These are phyloP conservation scores for Parastagonospora nodorum DNA, from an alignment of 2,329 filamentous ascomycete species.

Conservation along the genomic window DNA sequence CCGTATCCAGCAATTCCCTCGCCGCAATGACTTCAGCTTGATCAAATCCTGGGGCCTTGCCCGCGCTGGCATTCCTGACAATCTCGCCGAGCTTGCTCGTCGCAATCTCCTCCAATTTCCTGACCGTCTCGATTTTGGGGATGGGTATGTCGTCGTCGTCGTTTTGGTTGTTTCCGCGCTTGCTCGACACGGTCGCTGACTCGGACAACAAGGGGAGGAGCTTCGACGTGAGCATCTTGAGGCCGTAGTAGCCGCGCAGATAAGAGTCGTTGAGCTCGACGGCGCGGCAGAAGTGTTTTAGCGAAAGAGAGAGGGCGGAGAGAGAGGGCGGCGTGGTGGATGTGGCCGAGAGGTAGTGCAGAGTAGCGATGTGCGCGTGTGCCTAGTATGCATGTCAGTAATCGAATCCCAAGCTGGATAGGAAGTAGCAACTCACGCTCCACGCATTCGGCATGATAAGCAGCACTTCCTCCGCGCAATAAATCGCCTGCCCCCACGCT, in stretches of 20 bases:
- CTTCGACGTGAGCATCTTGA: conserved; percentile 71
- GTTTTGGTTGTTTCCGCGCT: conserved; percentile 29
- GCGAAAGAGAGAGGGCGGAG: conserved; percentile 66
- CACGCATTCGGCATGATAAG: conserved; percentile 88
- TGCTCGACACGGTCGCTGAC: conserved; percentile 27
- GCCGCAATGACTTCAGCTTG: conserved; percentile 73
- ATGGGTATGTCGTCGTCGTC: conserved; percentile 51
- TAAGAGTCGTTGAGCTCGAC: conserved; percentile 95
- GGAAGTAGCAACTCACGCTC: conserved; percentile 69
- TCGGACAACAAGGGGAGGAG: conserved; percentile 41
- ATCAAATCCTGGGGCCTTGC: conserved; percentile 72
- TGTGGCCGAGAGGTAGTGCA: conserved; percentile 71
- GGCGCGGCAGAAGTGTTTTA: conserved; percentile 86
- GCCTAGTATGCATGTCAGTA: conserved; percentile 58
- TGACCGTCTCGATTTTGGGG: conserved; percentile 63
- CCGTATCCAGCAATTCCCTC: conserved; percentile 66
- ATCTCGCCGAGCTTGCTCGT: conserved; percentile 79
- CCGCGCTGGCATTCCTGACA: conserved; percentile 64
- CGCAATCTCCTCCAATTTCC: conserved; percentile 72
- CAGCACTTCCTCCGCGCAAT: conserved; percentile 87
- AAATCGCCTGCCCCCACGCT: conserved; percentile 81
- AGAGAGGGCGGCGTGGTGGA: conserved; percentile 34
- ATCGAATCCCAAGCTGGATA: conserved; percentile 5
- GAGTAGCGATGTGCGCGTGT: conserved; percentile 84
- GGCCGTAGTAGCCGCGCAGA: conserved; percentile 86